Evolutionary conservation across 768 basidiomycete genomes (phyloP).

Genomic region (Leccinum disarticulatum): DNA sequence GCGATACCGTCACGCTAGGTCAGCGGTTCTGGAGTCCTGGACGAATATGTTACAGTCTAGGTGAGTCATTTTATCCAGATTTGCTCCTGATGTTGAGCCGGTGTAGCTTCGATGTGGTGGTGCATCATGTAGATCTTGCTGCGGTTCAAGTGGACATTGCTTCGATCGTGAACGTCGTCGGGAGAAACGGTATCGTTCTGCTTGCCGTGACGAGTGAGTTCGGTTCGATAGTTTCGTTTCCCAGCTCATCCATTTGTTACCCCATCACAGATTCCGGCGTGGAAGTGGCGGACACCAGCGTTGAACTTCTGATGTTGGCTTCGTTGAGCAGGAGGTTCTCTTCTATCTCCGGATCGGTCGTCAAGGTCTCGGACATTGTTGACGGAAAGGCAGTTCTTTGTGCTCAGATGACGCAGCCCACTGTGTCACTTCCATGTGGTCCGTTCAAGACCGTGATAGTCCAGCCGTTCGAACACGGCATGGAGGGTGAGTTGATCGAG

Average conservation of each 20-base stretch:
- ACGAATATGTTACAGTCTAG: constrained; percentile 8
- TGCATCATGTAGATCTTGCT: constrained; percentile 23
- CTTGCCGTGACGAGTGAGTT: constrained; percentile 24
- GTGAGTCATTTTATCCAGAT: constrained; percentile 2
- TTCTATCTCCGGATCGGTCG: not conserved
- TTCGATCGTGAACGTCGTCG: constrained; percentile 27
- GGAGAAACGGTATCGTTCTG: constrained; percentile 21
- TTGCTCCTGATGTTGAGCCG: not conserved
- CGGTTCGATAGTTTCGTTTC: too few relatives aligned
- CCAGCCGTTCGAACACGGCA: constrained; percentile 26
- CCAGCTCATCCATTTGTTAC: not conserved
- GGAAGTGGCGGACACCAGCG: not conserved
- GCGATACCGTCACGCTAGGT: constrained; percentile 13
- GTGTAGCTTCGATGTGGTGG: constrained; percentile 21
- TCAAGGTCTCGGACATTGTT: not conserved
- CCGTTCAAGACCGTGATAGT: constrained; percentile 29
- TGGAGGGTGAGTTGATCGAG: constrained; percentile 29
- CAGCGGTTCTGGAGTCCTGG: constrained; percentile 24
- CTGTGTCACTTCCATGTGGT: constrained; percentile 12
- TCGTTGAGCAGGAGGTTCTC: not conserved
- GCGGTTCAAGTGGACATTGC: constrained; percentile 20
- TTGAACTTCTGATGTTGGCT: not conserved
- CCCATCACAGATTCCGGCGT: not conserved
- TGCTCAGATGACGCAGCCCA: constrained; percentile 14
- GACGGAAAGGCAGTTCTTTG: not conserved